Evolutionary conservation across 495 filamentous ascomycete species (phyloP), one percentile per base, ranked within the genome.

Genomic region (Aspergillus sclerotiicarbonarius): DNA sequence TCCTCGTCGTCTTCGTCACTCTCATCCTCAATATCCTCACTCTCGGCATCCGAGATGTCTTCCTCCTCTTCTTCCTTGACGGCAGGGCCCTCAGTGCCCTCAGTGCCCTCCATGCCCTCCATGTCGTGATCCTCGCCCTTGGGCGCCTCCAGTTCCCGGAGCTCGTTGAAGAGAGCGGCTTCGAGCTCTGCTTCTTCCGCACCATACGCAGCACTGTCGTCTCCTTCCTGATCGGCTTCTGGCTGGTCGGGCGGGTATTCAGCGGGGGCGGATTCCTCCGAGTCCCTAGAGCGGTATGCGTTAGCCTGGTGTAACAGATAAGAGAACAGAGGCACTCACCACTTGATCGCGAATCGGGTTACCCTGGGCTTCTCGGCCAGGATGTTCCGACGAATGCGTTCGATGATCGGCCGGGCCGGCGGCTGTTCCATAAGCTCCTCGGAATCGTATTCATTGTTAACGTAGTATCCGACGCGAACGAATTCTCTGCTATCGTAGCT

Each of bases 311-410:
- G 39, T 25, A 32, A 8, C 50, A 10, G 9, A 43, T 21, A 32
- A 56, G 44, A 3, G 45, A 29, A 29, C 13, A n/a, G 45, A 53
- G 8, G 43, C 10, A 25, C 82, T 53, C 83, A 96, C 94, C 94
- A 98, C 76, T 98, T 98, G 76, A 98, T 98, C n/a, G 92, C 91
- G 65, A 98, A 98, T 53, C 94, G 83, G 33, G 94, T 98, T 18
- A 98, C 94, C 69, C 94, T 82, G 3, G 94, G 94, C 84, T 98
- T 98, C 76, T 97, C 92, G 1, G 94, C 92, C 30, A 98, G 83
- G 29, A 98, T 88, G 63, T 93, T 96, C 54, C 94, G 84, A 57
- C 88, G 82, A 56, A 98, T 90, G 64, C 90, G 89, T 67, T 98
- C 95, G 55, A 96, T 87, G 63, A 92, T 82, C 31, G 91, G 90